Evolutionary conservation across 225 moss, liverwort and hornwort species (phyloP), one percentile per base, ranked within the genome.

Genomic region (Neckera pumila): DNA sequence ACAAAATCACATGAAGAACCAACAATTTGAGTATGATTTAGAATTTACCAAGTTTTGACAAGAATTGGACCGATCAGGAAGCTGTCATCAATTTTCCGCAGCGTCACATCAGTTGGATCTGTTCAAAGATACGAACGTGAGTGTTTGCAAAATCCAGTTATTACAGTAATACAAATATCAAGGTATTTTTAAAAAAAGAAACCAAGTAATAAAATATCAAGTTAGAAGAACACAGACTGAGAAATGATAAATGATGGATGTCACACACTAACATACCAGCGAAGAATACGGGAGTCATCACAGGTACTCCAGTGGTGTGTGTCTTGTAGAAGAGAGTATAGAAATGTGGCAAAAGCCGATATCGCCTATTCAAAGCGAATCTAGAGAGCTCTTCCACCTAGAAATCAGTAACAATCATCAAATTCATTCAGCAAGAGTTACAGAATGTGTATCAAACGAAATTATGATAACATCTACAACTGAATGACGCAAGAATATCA

Each of bases 201-300:
- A 78, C 2, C 2, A 11, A 51, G 40, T 27, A 51, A 47, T 16
- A 57, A 86, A 67, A 14, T 12, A 28, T 28, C 7, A 20, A 43
- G 81, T 7, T 17, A 38, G 17, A 59, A 20, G 34, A 63, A 22
- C 43, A 22, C 43, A 22, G 45, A 11, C 31, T 69, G n/a, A 60
- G 16, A 81, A 64, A 56, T 33, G 54, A 43, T 34, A 86, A 45
- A 47, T 66, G 17, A 62, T 49, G 5, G 30, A 38, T 42, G 72
- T 67, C 36, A 43, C 81, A 65, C 15, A 43, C 16, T 38, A 14
- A 64, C 80, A 57, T 94, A 96, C 98, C 98, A 88, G 96, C 93
- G 93, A 98, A 98, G 87, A 97, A 98, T 57, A 98, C 75, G 45
- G 98, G 97, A 64, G 95, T 94, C 96, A 97, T 95, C 31, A 96